phyloP scores from a whole-genome alignment of 129 eudicot genomes.

The Helianthus annuus region DNA sequence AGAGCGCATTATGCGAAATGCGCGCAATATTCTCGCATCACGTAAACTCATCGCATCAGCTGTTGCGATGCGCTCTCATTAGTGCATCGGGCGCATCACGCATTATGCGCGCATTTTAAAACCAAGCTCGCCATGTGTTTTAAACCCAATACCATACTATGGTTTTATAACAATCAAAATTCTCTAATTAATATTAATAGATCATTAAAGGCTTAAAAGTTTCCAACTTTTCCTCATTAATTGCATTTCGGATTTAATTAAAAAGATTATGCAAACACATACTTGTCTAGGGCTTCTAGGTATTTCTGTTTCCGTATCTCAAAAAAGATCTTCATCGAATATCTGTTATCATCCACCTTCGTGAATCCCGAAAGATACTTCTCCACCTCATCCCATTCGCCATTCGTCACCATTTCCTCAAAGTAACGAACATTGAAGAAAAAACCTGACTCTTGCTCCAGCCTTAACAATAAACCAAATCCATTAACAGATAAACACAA shows the following conservation, averaged over 20 bases:
- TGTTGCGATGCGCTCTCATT: no score
- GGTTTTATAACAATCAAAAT: background rate
- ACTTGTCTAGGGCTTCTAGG: slow-evolving; percentile 43
- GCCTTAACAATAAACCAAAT: slow-evolving; percentile 29
- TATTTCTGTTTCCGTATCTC: slow-evolving; percentile 48
- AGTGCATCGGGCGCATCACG: no score
- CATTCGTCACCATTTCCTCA: slow-evolving; percentile 54
- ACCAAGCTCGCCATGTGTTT: background rate
- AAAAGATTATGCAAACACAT: slow-evolving; percentile 3
- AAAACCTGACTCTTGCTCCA: slow-evolving; percentile 58
- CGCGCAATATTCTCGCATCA: no score
- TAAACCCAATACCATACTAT: background rate
- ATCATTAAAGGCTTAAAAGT: background rate
- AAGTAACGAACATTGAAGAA: slow-evolving; percentile 51
- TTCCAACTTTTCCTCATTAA: background rate
- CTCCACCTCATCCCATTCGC: slow-evolving; percentile 68
- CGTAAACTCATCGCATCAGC: no score
- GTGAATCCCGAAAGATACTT: slow-evolving; percentile 45
- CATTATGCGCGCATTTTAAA: no score
- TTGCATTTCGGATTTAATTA: background rate
- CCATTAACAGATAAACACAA: slow-evolving; percentile 19
- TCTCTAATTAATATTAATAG: background rate
- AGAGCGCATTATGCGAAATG: no score
- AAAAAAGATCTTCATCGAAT: slow-evolving; percentile 40
- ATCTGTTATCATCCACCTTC: slow-evolving; percentile 42